Percentiles rank a stretch among this genome's conserved stretches.
Conservation (phyloP, 257 asterid species). For the Linaria vulgaris region DNA sequence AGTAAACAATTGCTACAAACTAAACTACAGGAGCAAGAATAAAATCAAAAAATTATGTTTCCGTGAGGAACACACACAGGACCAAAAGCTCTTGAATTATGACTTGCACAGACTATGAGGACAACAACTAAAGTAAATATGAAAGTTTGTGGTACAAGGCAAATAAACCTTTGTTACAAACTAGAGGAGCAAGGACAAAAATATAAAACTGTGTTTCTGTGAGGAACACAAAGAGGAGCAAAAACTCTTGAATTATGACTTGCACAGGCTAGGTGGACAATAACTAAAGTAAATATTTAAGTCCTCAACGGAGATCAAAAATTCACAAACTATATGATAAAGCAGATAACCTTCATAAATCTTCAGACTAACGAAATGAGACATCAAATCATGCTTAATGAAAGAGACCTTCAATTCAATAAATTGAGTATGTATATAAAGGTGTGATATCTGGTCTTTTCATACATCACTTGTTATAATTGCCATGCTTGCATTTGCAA, state of each 20-base stretch:
- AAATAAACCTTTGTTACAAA: no score
- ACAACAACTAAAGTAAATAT: neutral
- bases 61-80: neutral
- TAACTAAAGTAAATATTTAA: neutral
- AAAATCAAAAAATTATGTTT: neutral
- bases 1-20: no score
- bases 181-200: conserved; percentile 28
- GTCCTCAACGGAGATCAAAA: no score
- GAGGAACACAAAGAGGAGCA: neutral
- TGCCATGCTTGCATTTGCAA: no score
- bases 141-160: conserved; percentile 24
- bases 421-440: no score
- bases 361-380: no score
- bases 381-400: no score
- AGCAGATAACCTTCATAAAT: no score
- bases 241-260: neutral
- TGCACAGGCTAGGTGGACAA: neutral
- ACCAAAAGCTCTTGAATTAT: neutral
- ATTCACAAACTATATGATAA: no score
- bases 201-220: neutral
- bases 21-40: conserved; percentile 30
- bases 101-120: neutral
- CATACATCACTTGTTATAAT: no score
- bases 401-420: no score
- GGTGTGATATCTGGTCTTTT: no score